phyloP scores from a whole-genome alignment of 2,329 filamentous ascomycete species.

The Parafenestella ontariensis region DNA sequence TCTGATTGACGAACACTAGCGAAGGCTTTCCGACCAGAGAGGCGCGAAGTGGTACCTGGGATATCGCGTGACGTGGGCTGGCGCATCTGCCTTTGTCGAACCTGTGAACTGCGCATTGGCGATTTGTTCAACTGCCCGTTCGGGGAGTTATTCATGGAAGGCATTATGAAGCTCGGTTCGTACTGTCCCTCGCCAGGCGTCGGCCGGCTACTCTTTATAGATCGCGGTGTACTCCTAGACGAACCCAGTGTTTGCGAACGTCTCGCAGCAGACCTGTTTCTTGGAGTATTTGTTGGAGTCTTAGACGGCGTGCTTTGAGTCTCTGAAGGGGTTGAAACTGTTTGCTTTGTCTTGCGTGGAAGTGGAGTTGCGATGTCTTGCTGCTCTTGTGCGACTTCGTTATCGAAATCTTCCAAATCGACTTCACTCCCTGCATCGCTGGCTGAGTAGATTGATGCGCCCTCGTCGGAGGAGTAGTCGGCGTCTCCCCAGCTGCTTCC shows the following conservation, averaged over 20 bases:
- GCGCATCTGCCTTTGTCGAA: slow-evolving; percentile 20
- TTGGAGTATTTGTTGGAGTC: slow-evolving; percentile 19
- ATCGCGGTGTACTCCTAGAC: slow-evolving; percentile 8
- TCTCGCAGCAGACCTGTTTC: slow-evolving; percentile 6
- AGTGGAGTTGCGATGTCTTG: slow-evolving; percentile 21
- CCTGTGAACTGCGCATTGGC: slow-evolving; percentile 29
- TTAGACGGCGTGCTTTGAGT: neutral
- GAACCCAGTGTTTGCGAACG: slow-evolving; percentile 18
- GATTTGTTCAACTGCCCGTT: slow-evolving; percentile 19
- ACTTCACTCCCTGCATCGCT: slow-evolving; percentile 34
- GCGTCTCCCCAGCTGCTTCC: slow-evolving; percentile 46
- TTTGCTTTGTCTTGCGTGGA: slow-evolving; percentile 18
- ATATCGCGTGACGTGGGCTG: slow-evolving; percentile 7
- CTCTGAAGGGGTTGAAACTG: slow-evolving; percentile 10
- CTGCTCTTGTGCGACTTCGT: slow-evolving; percentile 23
- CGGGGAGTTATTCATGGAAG: slow-evolving; percentile 34
- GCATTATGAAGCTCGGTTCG: slow-evolving; percentile 55
- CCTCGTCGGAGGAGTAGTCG: slow-evolving; percentile 36
- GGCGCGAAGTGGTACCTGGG: slow-evolving; percentile 9
- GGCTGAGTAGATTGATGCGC: slow-evolving; percentile 32
- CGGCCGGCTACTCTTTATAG: slow-evolving; percentile 17
- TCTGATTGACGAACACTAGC: neutral
- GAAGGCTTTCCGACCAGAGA: slow-evolving; percentile 4
- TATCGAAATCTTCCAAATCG: slow-evolving; percentile 31
- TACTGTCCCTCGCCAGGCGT: slow-evolving; percentile 26